Evolutionary conservation across 106 monocot genomes (phyloP).

Genomic region (Allium fistulosum): DNA sequence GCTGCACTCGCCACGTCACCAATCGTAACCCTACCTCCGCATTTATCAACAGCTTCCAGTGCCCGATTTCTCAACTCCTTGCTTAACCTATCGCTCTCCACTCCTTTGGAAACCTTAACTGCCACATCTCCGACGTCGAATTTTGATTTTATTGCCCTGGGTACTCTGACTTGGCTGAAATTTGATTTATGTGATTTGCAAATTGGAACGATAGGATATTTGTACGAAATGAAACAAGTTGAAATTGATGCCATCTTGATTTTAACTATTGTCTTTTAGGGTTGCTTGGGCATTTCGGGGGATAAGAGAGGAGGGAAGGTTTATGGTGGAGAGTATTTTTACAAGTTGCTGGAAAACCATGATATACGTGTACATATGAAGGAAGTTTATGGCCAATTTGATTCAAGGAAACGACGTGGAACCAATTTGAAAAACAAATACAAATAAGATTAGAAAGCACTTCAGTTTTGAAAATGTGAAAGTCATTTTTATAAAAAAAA

Average conservation of each 20-base stretch:
- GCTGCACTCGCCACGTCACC: constrained; percentile 77
- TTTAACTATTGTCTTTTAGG: no score
- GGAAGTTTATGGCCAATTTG: no score
- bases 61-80: constrained; percentile 62
- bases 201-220: constrained; percentile 6
- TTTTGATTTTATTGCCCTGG: constrained; percentile 11
- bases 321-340: no score
- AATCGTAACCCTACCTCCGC: constrained; percentile 80
- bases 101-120: constrained; percentile 41
- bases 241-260: constrained; percentile 35
- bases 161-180: constrained; percentile 10
- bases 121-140: constrained; percentile 37
- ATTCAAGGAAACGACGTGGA: no score
- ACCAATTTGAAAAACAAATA: no score
- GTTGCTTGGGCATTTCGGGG: no score
- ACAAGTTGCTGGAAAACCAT: no score
- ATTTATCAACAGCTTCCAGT: constrained; percentile 74
- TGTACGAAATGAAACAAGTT: constrained; percentile 15
- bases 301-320: no score
- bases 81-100: constrained; percentile 81
- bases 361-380: no score
- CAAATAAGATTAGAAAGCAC: no score
- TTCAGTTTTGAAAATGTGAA: no score
- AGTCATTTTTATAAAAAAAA: no score
- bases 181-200: neutral